Percentiles rank a stretch among this genome's conserved stretches.
Evolutionary conservation across 139 green algal genomes (phyloP).

Genomic region (Volvox reticuliferus): DNA sequence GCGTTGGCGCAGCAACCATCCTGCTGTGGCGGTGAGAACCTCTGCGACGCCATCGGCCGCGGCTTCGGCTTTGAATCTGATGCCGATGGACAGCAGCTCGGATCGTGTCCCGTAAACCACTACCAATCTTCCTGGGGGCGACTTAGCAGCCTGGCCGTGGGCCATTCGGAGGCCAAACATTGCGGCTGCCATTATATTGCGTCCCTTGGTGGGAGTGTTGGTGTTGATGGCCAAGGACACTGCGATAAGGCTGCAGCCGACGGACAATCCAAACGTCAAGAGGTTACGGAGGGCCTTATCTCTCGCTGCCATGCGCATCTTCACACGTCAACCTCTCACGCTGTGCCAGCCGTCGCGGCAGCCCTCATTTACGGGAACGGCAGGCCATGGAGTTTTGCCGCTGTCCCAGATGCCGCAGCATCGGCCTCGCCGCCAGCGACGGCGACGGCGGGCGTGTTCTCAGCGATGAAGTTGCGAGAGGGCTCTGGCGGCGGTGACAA

Average conservation of each 20-base stretch:
- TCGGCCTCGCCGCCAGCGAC: background rate
- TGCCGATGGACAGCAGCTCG: background rate
- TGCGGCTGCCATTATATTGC: background rate
- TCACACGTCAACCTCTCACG: background rate
- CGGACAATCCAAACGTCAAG: no score
- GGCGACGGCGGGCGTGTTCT: background rate
- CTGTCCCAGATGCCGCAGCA: background rate
- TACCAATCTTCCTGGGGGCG: background rate
- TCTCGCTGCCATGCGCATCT: background rate
- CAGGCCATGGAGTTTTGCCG: background rate
- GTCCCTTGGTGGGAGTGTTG: background rate
- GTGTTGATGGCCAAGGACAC: background rate
- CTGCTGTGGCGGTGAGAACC: background rate
- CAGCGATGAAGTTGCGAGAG: background rate
- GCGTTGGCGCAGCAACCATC: background rate
- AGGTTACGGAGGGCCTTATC: background rate
- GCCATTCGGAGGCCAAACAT: background rate
- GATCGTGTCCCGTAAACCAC: background rate
- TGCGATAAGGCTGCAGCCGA: background rate
- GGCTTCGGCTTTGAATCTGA: background rate
- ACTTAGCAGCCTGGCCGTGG: background rate
- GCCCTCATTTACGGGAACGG: background rate
- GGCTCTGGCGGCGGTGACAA: background rate
- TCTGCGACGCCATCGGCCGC: background rate
- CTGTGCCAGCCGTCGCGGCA: background rate